Base-by-base conservation (phyloP, 140 eudicot genomes). In the Flaveria floridana region DNA sequence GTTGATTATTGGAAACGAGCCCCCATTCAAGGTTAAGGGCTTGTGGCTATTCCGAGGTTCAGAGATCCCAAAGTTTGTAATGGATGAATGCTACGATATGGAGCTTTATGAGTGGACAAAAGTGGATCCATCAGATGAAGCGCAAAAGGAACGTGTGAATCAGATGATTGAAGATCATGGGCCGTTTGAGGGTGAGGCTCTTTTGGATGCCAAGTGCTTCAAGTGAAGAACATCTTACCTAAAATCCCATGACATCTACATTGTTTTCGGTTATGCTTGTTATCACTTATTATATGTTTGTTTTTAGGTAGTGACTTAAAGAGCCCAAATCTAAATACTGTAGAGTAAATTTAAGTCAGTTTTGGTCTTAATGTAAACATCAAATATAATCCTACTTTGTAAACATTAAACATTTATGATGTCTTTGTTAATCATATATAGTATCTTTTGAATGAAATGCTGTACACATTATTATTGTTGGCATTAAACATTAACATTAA, bases 1-100 rank as follows among this genome's bases (percentile, higher is more conserved):
- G 97, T 34, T 89, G 73, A 61, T 89, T 1, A 79, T 89, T 7
- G 96, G 96, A 8, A 72, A 87, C n/a, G 83, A 81, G 72, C 72
- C 90, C 21, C 96, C 96, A 1, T 87, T 51, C 82, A 87, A 87
- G 79, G 96, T 87, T 34, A 79, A 89, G 84, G 96, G 96, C 8
- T 30, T 89, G 59, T 89, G 92, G 96, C 80, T 89, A 10, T 89
- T 89, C 85, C 90, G 96, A 6, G 96, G 96, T 15, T 71, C 64
- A 13, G 90, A 83, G 52, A 84, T 89, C 65, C 96, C 96, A 2
- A 75, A 89, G 72, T 89, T 87, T 79, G 83, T 89, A 9, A 70
- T 89, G 75, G 92, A 89, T 10, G 96, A 87, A 71, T 85, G 87
- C 23, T 87, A 89, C 95, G 46, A 64, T 12, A 64, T 64, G 47